These are phyloP conservation scores for Irpex sp. DNA, from an alignment of 1,284 basidiomycete species.

Conservation along the genomic window DNA sequence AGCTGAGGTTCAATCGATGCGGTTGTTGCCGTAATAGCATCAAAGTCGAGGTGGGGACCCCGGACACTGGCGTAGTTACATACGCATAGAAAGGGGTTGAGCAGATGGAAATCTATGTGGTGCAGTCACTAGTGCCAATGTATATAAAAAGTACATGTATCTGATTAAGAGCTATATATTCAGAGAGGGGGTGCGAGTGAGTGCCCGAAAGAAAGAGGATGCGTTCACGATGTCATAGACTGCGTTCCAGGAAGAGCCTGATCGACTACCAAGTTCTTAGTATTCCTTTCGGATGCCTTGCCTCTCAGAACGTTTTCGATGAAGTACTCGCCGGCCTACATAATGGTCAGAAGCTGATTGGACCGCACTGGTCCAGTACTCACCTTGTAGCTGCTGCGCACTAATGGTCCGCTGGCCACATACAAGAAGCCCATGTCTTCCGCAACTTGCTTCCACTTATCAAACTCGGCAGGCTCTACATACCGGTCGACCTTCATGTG, in stretches of 20 bases:
- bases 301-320: slow-evolving; percentile 84
- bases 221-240: slow-evolving; percentile 2
- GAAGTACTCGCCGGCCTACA: slow-evolving; percentile 86
- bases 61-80: background rate
- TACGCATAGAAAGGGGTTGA: too few species aligned
- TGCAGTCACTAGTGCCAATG: background rate
- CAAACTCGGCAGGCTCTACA: slow-evolving; percentile 91
- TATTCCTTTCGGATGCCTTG: slow-evolving; percentile 45
- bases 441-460: slow-evolving; percentile 86
- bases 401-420: slow-evolving; percentile 94
- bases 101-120: too few species aligned
- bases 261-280: slow-evolving; percentile 31
- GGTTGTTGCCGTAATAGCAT: background rate
- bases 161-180: background rate
- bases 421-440: slow-evolving; percentile 96
- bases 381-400: slow-evolving; percentile 96
- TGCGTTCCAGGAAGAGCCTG: slow-evolving; percentile 4
- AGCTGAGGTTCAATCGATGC: background rate
- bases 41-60: background rate
- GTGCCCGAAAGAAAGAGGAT: background rate
- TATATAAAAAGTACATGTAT: background rate
- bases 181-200: background rate
- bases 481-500: slow-evolving; percentile 99
- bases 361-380: slow-evolving; percentile 15
- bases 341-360: background rate